Conservation (phyloP, 2,329 filamentous ascomycete genomes). For the Penicillium sp. region DNA sequence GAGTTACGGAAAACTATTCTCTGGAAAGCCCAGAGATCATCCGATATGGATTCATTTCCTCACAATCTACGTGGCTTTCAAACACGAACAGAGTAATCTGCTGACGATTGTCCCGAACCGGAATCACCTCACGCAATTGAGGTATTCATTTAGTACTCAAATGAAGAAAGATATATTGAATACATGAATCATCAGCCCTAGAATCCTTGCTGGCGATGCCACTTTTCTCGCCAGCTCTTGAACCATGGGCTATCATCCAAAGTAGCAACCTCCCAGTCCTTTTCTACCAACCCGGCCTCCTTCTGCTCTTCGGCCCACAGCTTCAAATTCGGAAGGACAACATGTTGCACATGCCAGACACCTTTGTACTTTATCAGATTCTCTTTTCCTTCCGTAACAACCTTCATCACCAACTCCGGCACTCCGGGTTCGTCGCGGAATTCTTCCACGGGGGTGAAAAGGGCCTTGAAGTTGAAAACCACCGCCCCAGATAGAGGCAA, state of each 20-base stretch:
- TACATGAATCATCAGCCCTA: slow-evolving; percentile 27
- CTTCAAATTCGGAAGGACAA: slow-evolving; percentile 66
- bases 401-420: slow-evolving; percentile 67
- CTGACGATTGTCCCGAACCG: neutral
- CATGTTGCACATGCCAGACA: slow-evolving; percentile 77
- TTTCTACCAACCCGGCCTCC: slow-evolving; percentile 59
- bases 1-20: no score
- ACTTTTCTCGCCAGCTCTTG: slow-evolving; percentile 74
- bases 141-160: neutral
- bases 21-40: no score
- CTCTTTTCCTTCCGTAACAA: slow-evolving; percentile 71
- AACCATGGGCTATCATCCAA: slow-evolving; percentile 76
- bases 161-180: slow-evolving; percentile 1
- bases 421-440: slow-evolving; percentile 73
- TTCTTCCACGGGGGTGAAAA: slow-evolving; percentile 74
- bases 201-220: slow-evolving; percentile 66
- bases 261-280: slow-evolving; percentile 68
- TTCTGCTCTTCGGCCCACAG: slow-evolving; percentile 68
- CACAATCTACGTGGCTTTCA: neutral
- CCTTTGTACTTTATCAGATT: slow-evolving; percentile 76
- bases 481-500: slow-evolving; percentile 74
- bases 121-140: neutral
- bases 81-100: neutral
- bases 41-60: no score
- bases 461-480: slow-evolving; percentile 85